Base-by-base conservation (phyloP, 2,329 filamentous ascomycete genomes). In the Fusarium chlamydosporum region DNA sequence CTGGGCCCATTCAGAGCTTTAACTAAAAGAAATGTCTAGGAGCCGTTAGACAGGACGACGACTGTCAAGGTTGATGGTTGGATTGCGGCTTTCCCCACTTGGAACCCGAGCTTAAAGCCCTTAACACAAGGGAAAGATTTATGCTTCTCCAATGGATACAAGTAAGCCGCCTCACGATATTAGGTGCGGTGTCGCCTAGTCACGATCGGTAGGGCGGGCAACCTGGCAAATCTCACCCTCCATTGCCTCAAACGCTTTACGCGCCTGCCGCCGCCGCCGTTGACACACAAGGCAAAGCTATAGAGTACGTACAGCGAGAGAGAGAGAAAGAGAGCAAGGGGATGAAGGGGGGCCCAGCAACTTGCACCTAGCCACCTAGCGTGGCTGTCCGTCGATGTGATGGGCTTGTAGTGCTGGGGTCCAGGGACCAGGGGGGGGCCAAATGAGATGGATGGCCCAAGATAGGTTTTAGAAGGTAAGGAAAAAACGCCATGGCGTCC, bases 111-210 rank as follows among this genome's bases (percentile, higher is more conserved):
- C 61, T 61, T 62, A 53, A 56, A 61, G 48, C 56, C 57, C 63
- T 74, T 74, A 72, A 67, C 70, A 69, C 59, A 56, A 64, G 54
- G 59, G 63, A 50, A 54, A 34, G 55, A 54, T 43, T 45, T 31
- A 52, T 54, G 60, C 69, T 63, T 65, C 66, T 66, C 68, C 59
- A 72, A 74, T 71, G 59, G 58, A 41, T 68, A 61, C 47, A 52
- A 70, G 59, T 53, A 64, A 47, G 61, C 61, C 65, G 72, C 72
- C 70, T 74, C 72, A 70, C 65, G 70, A 74, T 74, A 43, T 56
- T 38, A 54, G 52, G 47, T 35, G 38, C 51, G 56, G 54, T 56
- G 55, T 40, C 61, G 58, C 51, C 51, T 33, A 23, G 59, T 58
- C 55, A 43, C 38, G 62, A 72, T 72, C 65, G 72, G 54, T 68